phyloP scores from a whole-genome alignment of 345 rosid genomes.

The Cardamine chenopodiifolia region DNA sequence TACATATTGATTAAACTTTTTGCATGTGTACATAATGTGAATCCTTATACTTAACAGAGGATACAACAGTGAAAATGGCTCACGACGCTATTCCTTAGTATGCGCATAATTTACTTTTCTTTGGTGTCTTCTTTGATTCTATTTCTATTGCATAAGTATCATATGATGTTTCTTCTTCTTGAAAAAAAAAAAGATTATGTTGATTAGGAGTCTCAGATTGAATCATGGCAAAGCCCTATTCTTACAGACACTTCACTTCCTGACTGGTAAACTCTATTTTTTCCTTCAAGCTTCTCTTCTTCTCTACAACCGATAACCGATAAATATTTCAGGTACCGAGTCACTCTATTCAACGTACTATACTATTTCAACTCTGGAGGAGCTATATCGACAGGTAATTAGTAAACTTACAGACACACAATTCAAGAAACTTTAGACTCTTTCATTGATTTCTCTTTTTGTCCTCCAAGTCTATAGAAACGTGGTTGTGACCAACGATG shows the following conservation, averaged over 20 bases:
- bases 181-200: conserved; percentile 45
- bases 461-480: too few relatives aligned
- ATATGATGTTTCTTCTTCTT: not conserved
- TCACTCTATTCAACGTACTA: not conserved
- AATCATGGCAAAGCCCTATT: conserved; percentile 6
- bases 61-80: conserved; percentile 67
- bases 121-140: not conserved
- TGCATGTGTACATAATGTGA: not conserved
- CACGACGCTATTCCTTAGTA: conserved; percentile 71
- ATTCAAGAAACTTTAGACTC: not conserved
- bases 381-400: conserved; percentile 4
- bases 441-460: conserved; percentile 11
- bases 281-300: not conserved
- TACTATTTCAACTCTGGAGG: not conserved
- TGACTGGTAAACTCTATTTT: conserved; percentile 50
- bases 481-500: too few relatives aligned
- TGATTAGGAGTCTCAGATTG: conserved; percentile 16
- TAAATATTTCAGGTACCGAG: not conserved
- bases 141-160: not conserved
- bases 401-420: not conserved
- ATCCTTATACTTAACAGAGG: conserved; percentile 46
- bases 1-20: not conserved
- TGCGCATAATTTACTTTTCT: not conserved
- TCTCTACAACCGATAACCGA: not conserved
- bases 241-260: conserved; percentile 52